Evolutionary conservation across 2,329 filamentous ascomycete genomes (phyloP), one percentile per base, ranked within the genome.

Genomic region (Trichoderma guizhouense): DNA sequence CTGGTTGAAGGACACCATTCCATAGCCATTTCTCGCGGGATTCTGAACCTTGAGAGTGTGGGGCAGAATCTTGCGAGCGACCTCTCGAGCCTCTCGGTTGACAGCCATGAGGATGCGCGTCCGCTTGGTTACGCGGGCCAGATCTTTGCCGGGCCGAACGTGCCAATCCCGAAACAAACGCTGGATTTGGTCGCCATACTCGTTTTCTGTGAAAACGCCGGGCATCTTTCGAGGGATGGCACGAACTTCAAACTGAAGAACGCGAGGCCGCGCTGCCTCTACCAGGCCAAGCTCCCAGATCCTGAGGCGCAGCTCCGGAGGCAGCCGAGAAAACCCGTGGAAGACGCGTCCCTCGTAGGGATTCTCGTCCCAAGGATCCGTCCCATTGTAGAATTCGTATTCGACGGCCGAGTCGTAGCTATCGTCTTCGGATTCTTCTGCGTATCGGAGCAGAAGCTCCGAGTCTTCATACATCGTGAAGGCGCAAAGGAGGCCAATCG

Each of bases 261-360:
- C 28, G 28, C 79, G 79, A 7, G 77, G 73, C 62, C 66, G 15
- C 57, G 43, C 12, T 26, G 81, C 72, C 39, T 80, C 78, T 0
- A 77, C 76, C 47, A 81, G 81, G 69, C 79, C 80, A 21, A 75
- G 64, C 47, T 78, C 74, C 81, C 81, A 83, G 65, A 82, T 73
- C 26, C 74, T 78, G 26, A 75, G 70, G 64, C 81, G 78, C 18
- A 83, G 73, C 72, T 83, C 81, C 12, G 77, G 75, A 1, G 81
- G 81, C 2, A 83, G 77, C 28, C 73, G 65, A 39, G 72, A 69
- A 69, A 80, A 82, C 61, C 72, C 21, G 64, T 75, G 47, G 74
- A 82, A 79, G 3, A 69, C 58, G 55, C 64, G 64, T 28, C 57
- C 32, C 32, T 71, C 47, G 24, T 67, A 71, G 1, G 51, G 26